Evolutionary conservation across 2,329 filamentous ascomycete species (phyloP).

Genomic region (Venturia effusa): DNA sequence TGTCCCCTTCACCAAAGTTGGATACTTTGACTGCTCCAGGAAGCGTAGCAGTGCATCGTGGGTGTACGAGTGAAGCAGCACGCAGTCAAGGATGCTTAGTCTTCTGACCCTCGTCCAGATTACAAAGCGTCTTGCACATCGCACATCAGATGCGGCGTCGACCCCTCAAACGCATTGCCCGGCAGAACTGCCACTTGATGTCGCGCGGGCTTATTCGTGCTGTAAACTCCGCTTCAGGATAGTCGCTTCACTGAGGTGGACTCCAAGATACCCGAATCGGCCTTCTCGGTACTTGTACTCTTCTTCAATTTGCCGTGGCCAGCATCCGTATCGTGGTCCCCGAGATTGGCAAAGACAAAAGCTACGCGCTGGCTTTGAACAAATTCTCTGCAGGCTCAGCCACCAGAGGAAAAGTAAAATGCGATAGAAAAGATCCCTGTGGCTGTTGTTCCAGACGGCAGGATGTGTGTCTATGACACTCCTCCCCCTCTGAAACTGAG

Average conservation of each 20-base stretch:
- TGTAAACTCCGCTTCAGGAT: background rate
- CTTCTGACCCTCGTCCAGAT: background rate
- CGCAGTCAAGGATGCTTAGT: background rate
- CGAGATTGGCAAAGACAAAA: background rate
- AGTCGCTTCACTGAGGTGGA: too few species aligned
- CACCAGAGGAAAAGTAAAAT: constrained; percentile 29
- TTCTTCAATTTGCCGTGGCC: background rate
- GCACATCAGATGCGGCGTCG: too few species aligned
- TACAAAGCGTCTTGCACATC: too few species aligned
- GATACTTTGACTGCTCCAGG: too few species aligned
- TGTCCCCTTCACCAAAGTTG: background rate
- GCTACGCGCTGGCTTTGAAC: background rate
- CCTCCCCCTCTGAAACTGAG: constrained; percentile 30
- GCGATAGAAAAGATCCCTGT: constrained; percentile 26
- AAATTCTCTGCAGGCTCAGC: constrained; percentile 9
- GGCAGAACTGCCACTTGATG: background rate
- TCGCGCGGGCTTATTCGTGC: background rate
- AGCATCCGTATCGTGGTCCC: background rate
- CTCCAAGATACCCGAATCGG: background rate
- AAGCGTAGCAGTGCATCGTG: too few species aligned
- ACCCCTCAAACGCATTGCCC: background rate
- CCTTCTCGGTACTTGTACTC: background rate
- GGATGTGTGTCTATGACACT: constrained; percentile 30
- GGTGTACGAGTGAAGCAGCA: too few species aligned
- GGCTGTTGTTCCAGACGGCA: constrained; percentile 24